These are phyloP conservation scores for Talaromyces ruber DNA, from an alignment of 495 filamentous ascomycete genomes.

Conservation along the genomic window DNA sequence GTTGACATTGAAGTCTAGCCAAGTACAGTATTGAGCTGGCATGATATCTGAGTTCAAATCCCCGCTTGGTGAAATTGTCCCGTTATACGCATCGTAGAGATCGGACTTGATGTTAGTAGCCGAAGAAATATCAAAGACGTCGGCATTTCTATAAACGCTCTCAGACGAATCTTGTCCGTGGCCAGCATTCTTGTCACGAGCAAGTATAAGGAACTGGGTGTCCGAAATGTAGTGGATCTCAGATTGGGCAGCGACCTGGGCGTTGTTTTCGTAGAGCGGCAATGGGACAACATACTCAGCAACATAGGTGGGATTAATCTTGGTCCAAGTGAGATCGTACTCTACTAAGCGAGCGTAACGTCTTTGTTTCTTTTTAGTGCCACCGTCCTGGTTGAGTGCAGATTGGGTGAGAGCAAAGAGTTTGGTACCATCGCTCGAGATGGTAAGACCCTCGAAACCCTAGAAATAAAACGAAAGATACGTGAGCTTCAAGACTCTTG, in stretches of 20 bases:
- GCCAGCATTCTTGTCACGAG: conserved; percentile 57
- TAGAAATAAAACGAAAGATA: conserved; percentile 20
- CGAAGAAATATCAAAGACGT: conserved; percentile 57
- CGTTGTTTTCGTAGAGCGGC: conserved; percentile 43
- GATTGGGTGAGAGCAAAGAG: conserved; percentile 65
- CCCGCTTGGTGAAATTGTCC: conserved; percentile 44
- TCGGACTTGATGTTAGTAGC: conserved; percentile 59
- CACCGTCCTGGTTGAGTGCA: conserved; percentile 59
- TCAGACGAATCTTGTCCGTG: conserved; percentile 42
- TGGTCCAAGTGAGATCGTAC: conserved; percentile 45
- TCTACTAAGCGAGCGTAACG: conserved; percentile 52
- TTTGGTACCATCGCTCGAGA: conserved; percentile 52
- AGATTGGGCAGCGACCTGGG: conserved; percentile 55
- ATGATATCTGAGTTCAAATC: conserved; percentile 47
- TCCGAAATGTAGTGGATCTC: conserved; percentile 61
- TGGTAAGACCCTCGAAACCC: conserved; percentile 66
- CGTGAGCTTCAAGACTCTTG: background rate
- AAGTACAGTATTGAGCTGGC: conserved; percentile 58
- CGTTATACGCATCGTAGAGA: conserved; percentile 42
- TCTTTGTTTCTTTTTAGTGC: conserved; percentile 41
- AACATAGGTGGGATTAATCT: conserved; percentile 27
- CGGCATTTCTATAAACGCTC: conserved; percentile 63
- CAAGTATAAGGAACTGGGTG: conserved; percentile 58
- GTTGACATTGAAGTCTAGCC: conserved; percentile 67
- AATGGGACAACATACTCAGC: conserved; percentile 64